Conservation (phyloP, 2,329 filamentous ascomycete genomes). For the Beauveria caledonica region DNA sequence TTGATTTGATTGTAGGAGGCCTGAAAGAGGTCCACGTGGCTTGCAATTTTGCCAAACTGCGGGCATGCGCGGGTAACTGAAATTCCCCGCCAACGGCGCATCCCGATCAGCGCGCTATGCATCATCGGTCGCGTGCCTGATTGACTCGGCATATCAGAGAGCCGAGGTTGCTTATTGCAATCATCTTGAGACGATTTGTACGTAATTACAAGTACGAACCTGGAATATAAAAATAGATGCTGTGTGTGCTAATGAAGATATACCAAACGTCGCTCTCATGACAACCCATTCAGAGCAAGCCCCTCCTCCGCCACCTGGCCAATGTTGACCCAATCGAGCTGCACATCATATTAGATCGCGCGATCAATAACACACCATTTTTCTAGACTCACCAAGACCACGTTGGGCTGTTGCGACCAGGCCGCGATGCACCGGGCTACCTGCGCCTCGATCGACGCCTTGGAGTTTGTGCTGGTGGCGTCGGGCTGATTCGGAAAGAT, state of each 20-base stretch:
- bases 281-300: conserved; percentile 29
- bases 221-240: neutral
- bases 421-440: conserved; percentile 20
- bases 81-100: neutral
- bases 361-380: neutral
- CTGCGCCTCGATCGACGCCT: conserved; percentile 21
- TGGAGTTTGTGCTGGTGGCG: conserved; percentile 28
- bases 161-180: too few relatives aligned
- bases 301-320: conserved; percentile 33
- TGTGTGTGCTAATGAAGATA: too few relatives aligned
- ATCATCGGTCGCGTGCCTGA: neutral
- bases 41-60: neutral
- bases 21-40: neutral
- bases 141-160: neutral
- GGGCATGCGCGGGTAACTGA: neutral
- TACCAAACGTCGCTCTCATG: neutral
- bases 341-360: neutral
- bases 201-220: neutral
- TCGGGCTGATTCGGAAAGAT: conserved; percentile 26
- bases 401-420: conserved; percentile 21
- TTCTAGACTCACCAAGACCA: conserved; percentile 27
- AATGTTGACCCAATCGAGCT: conserved; percentile 36
- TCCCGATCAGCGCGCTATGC: neutral
- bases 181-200: neutral
- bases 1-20: neutral